Percentiles rank a stretch among this genome's conserved stretches.
These are phyloP conservation scores for Termitomyces sp. DNA, from an alignment of 768 basidiomycete species.

Conservation along the genomic window DNA sequence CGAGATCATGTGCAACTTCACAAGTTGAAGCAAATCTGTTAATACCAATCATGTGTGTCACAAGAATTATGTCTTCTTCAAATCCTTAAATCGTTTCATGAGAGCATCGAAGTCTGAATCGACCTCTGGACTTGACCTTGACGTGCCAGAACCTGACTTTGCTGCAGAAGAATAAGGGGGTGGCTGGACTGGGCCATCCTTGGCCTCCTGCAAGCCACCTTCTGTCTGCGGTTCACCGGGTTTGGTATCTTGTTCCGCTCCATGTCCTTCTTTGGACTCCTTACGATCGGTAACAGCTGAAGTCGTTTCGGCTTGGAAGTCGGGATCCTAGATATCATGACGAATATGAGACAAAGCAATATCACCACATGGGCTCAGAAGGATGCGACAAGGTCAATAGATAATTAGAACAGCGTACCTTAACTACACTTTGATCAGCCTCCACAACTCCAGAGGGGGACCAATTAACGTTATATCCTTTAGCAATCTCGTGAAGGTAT, in stretches of 20 bases:
- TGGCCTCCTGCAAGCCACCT: constrained; percentile 28
- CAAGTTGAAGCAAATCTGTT: background rate
- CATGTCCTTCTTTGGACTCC: constrained; percentile 28
- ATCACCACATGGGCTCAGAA: background rate
- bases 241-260: constrained; percentile 25
- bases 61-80: constrained; percentile 69
- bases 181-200: constrained; percentile 16
- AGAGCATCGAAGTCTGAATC: constrained; percentile 78
- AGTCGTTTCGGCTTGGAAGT: constrained; percentile 15
- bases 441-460: constrained; percentile 23
- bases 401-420: constrained; percentile 32
- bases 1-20: background rate
- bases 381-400: background rate
- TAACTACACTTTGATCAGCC: constrained; percentile 32
- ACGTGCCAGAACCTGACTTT: constrained; percentile 19
- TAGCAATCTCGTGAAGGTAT: constrained; percentile 87
- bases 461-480: constrained; percentile 80
- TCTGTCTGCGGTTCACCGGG: constrained; percentile 45
- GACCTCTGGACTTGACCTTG: constrained; percentile 25
- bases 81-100: constrained; percentile 75
- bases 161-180: constrained; percentile 21
- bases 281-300: constrained; percentile 13
- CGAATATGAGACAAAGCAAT: background rate
- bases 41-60: background rate
- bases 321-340: constrained; percentile 15